Percentiles rank a stretch among this genome's conserved stretches.
Conservation (phyloP, 1,284 basidiomycete species). For the Takashimella tepidaria region DNA sequence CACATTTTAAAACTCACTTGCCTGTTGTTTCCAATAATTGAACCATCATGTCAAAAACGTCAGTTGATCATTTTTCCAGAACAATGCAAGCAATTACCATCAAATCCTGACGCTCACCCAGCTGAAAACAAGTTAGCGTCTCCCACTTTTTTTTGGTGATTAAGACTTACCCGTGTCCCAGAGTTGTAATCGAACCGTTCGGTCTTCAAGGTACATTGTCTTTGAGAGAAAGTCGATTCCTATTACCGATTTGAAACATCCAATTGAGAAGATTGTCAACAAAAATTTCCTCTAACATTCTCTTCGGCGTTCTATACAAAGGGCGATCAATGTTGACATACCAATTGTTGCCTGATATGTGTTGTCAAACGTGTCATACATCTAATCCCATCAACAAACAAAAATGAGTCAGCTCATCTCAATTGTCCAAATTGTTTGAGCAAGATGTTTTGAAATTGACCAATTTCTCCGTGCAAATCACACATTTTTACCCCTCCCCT, state of each 20-base stretch:
- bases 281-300: too few relatives aligned
- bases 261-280: too few relatives aligned
- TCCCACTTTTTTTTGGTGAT: not conserved
- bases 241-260: too few relatives aligned
- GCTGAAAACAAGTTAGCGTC: conserved; percentile 18
- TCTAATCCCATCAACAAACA: too few relatives aligned
- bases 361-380: conserved; percentile 99
- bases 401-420: too few relatives aligned
- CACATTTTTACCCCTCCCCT: too few relatives aligned
- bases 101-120: conserved; percentile 27
- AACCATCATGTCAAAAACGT: not conserved
- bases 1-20: conserved; percentile 19
- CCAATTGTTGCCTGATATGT: conserved; percentile 99
- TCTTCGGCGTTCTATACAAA: not conserved
- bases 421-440: too few relatives aligned
- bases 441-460: too few relatives aligned
- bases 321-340: too few relatives aligned
- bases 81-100: too few relatives aligned
- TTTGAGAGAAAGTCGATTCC: conserved; percentile 98
- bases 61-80: too few relatives aligned
- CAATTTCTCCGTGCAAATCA: too few relatives aligned
- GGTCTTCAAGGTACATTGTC: conserved; percentile 99
- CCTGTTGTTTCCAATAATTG: conserved; percentile 10
- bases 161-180: conserved; percentile 86
- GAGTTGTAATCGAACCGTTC: conserved; percentile 93